A percentile compares a stretch with the other conserved stretches of the same genome.
These are phyloP conservation scores for Boletales sp. DNA, from an alignment of 768 basidiomycete genomes.

Conservation along the genomic window DNA sequence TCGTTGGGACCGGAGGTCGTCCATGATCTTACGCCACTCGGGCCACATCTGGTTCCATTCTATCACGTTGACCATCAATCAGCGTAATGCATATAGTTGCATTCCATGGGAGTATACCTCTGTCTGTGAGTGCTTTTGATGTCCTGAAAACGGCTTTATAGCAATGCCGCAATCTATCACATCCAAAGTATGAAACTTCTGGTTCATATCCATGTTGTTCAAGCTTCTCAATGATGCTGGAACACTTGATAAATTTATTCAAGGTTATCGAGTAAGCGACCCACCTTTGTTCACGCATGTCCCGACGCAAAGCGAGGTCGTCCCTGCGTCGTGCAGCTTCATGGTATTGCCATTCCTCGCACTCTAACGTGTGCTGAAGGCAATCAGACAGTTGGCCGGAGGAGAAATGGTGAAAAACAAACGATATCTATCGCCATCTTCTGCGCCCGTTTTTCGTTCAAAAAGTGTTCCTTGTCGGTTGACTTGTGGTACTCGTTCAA, in stretches of 20 bases:
- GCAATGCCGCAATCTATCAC: neutral
- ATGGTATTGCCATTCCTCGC: neutral
- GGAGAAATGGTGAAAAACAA: neutral
- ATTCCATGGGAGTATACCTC: neutral
- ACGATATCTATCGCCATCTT: neutral
- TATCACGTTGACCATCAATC: neutral
- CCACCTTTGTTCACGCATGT: neutral
- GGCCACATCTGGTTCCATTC: conserved; percentile 14
- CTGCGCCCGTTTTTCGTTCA: neutral
- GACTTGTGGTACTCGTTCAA: conserved; percentile 1
- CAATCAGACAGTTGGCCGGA: neutral
- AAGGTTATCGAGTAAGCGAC: neutral
- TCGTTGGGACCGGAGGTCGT: neutral
- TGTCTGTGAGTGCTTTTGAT: conserved; percentile 2
- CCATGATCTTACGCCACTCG: neutral
- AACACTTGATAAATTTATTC: neutral
- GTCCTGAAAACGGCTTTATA: neutral
- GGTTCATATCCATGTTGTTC: conserved; percentile 1
- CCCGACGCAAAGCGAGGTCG: neutral
- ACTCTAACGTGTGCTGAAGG: conserved; percentile 3
- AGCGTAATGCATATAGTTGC: too few species aligned
- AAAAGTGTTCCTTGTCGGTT: neutral
- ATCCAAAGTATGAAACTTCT: neutral
- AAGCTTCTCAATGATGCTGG: conserved; percentile 9
- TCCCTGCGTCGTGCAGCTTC: neutral